A percentile compares a stretch with the other conserved stretches of the same genome.
Conservation (phyloP, 345 rosid species). For the Boechera retrofracta region DNA sequence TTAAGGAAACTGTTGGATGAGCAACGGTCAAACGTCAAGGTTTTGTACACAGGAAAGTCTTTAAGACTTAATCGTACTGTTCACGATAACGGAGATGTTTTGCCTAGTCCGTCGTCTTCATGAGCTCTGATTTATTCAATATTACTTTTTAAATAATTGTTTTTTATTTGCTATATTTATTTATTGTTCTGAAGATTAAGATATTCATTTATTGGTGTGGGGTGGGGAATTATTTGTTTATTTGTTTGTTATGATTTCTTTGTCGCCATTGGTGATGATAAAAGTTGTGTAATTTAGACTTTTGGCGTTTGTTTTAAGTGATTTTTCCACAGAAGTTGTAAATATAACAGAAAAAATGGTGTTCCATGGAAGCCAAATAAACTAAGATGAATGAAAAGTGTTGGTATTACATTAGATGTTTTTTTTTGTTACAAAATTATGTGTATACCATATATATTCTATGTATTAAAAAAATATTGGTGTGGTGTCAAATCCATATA, state of each 20-base stretch:
- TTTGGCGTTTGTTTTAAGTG: background rate
- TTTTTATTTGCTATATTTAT: background rate
- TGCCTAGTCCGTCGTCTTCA: conserved; percentile 45
- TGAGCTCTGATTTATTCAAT: conserved; percentile 14
- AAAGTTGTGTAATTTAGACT: conserved; percentile 9
- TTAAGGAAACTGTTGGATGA: conserved; percentile 70
- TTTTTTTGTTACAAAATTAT: background rate
- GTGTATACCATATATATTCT: too few relatives aligned
- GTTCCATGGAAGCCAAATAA: background rate
- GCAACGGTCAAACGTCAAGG: conserved; percentile 78
- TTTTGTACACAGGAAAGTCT: conserved; percentile 76
- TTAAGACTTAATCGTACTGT: conserved; percentile 29
- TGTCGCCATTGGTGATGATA: conserved; percentile 15
- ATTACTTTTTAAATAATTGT: background rate
- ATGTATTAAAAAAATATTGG: too few relatives aligned
- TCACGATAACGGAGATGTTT: conserved; percentile 29
- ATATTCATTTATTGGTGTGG: background rate
- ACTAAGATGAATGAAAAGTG: background rate
- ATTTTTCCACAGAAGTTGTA: background rate
- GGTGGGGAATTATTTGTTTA: background rate
- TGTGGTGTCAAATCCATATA: too few relatives aligned
- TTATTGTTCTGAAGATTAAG: background rate
- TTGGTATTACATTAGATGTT: background rate
- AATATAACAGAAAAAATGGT: background rate
- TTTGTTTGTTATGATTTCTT: conserved; percentile 8